Evolutionary conservation across 176 grass and related monocot species (phyloP).

Genomic region (Cocos nucifera): DNA sequence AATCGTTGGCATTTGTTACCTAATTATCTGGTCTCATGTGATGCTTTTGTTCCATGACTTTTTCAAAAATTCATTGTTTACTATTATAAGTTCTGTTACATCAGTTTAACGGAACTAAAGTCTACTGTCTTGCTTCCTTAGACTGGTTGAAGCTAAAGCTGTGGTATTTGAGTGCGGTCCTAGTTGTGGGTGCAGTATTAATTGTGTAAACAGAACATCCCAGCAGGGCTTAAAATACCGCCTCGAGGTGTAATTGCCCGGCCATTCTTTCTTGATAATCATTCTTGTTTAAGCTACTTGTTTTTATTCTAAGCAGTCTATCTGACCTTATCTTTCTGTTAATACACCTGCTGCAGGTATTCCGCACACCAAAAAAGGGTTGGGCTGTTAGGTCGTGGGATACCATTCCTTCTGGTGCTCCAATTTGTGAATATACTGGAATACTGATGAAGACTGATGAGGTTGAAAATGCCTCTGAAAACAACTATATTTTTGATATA

Average conservation of each 20-base stretch:
- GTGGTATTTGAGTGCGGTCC: slow-evolving; percentile 85
- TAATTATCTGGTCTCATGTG: too few relatives aligned
- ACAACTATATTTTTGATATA: slow-evolving; percentile 81
- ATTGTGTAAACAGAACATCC: slow-evolving; percentile 79
- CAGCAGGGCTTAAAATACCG: slow-evolving; percentile 74
- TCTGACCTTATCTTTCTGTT: not conserved
- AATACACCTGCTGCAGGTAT: slow-evolving; percentile 41
- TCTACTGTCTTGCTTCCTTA: slow-evolving; percentile 2
- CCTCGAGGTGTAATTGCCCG: slow-evolving; percentile 48
- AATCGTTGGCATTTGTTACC: too few relatives aligned
- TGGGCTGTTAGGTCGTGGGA: slow-evolving; percentile 94
- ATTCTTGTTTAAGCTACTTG: not conserved
- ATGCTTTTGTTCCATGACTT: too few relatives aligned
- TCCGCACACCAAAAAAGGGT: slow-evolving; percentile 68
- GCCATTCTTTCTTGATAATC: not conserved
- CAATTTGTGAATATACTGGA: slow-evolving; percentile 76
- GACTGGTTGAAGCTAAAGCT: slow-evolving; percentile 83
- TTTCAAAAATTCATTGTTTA: too few relatives aligned
- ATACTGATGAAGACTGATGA: slow-evolving; percentile 66
- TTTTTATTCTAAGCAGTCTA: not conserved
- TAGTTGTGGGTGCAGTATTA: slow-evolving; percentile 49
- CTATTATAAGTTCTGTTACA: not conserved
- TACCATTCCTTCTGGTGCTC: slow-evolving; percentile 78
- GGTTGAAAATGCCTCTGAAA: slow-evolving; percentile 44
- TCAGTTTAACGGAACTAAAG: not conserved